A percentile compares a stretch with the other conserved stretches of the same genome.
Evolutionary conservation across 768 basidiomycete species (phyloP).

Genomic region (Phlebiopsis gigantea): DNA sequence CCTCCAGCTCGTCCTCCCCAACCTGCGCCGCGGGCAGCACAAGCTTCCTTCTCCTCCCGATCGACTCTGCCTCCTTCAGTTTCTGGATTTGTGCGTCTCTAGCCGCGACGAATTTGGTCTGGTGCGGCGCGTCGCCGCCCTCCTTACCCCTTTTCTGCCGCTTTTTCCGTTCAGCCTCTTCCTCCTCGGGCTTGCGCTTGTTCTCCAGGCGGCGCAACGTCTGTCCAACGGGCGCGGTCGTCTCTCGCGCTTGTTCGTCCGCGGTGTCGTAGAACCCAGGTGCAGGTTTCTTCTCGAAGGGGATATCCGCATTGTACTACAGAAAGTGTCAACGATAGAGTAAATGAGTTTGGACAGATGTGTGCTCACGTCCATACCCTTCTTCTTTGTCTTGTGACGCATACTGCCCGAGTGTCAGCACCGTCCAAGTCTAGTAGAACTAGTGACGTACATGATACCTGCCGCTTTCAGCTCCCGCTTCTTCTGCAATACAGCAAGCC

Average conservation of each 20-base stretch:
- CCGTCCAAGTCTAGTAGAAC: neutral
- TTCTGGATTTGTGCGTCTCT: slow-evolving; percentile 98
- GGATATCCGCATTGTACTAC: slow-evolving; percentile 97
- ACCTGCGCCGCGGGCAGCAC: slow-evolving; percentile 88
- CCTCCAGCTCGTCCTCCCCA: slow-evolving; percentile 90
- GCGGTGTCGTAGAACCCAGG: slow-evolving; percentile 96
- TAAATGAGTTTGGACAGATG: neutral
- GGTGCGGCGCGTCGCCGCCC: slow-evolving; percentile 52
- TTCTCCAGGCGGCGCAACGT: slow-evolving; percentile 89
- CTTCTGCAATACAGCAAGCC: slow-evolving; percentile 94
- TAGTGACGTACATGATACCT: slow-evolving; percentile 77
- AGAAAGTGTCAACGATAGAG: slow-evolving; percentile 2
- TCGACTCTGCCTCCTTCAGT: slow-evolving; percentile 94
- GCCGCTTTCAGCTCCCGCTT: slow-evolving; percentile 97
- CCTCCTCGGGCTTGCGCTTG: slow-evolving; percentile 91
- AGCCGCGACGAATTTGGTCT: slow-evolving; percentile 95
- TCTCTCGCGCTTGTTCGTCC: slow-evolving; percentile 84
- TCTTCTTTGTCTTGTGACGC: slow-evolving; percentile 91
- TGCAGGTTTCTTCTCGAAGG: slow-evolving; percentile 95
- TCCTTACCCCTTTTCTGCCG: slow-evolving; percentile 78
- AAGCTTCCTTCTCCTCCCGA: slow-evolving; percentile 81
- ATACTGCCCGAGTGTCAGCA: slow-evolving; percentile 43
- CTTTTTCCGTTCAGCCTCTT: slow-evolving; percentile 91
- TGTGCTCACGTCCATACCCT: slow-evolving; percentile 91
- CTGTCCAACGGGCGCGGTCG: slow-evolving; percentile 88